Evolutionary conservation across 768 basidiomycete genomes (phyloP), one percentile per base, ranked within the genome.

Genomic region (Sarcodon sp.): DNA sequence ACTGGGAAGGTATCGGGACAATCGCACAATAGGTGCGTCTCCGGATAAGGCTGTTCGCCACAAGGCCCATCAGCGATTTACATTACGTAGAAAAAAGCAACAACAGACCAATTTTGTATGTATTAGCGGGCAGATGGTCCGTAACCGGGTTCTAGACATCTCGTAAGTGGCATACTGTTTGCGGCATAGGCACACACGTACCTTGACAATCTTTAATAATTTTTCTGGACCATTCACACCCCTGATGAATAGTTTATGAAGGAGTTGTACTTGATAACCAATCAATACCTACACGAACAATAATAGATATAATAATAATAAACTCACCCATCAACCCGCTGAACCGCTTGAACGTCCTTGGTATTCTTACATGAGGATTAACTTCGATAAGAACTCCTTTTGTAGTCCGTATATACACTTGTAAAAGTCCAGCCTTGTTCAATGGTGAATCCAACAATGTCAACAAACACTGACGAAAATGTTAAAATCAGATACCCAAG

Each of bases 361-460:
- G 96, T 58, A 99, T 99, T 48, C 96, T 79, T 9, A 98, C 92
- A 66, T 89, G 86, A 2, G 96, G 96, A 64, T 99, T 98, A 55
- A 98, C 91, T 66, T 99, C 94, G 61, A 99, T 98, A 43, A 99
- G 76, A 10, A 92, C 87, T 35, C 92, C 92, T 58, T 87, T 89
- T 13, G 91, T 87, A 12, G 96, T 98, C 69, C 97, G 93, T 51
- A 99, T 93, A 68, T 94, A 99, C 13, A 99, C 92, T 64, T 98
- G 96, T 9, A 98, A 77, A 27, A 89, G 67, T 8, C 96, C 96
- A 7, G 94, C 88, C 67, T 98, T 98, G 75, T 99, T 99, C 41
- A 99, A 69, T 1, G 96, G 96, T 15, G 94, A 98, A 67, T 99
- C 96, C 49, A 99, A 77, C 6, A 99, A 73, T 0, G 96, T 99